Percentiles rank a stretch among this genome's conserved stretches.
Conservation (phyloP, 345 rosid genomes). For the Populus nigra region DNA sequence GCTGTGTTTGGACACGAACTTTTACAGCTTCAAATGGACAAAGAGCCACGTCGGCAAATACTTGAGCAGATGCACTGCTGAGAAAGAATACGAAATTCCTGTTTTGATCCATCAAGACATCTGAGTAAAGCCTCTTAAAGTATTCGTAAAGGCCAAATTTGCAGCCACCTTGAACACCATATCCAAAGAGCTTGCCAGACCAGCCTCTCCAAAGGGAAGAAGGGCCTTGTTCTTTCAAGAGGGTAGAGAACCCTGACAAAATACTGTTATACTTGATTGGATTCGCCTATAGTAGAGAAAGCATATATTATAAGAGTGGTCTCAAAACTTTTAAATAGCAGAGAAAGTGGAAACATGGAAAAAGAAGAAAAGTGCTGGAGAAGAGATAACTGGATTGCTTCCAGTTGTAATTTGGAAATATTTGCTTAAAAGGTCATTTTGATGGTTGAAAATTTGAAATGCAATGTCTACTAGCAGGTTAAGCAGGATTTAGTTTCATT, state of each 20-base stretch:
- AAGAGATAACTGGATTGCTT: too few species aligned
- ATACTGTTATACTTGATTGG: constrained; percentile 57
- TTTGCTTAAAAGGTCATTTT: too few species aligned
- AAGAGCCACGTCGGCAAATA: constrained; percentile 63
- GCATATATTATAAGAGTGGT: neutral
- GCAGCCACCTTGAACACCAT: constrained; percentile 69
- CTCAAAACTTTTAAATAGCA: too few species aligned
- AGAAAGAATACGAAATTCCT: constrained; percentile 47
- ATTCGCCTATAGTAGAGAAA: constrained; percentile 38
- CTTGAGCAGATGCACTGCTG: constrained; percentile 68
- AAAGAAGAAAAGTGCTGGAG: too few species aligned
- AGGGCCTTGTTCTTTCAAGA: constrained; percentile 68
- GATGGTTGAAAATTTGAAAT: too few species aligned
- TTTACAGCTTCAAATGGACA: constrained; percentile 70
- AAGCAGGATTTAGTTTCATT: too few species aligned
- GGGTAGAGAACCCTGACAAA: constrained; percentile 46
- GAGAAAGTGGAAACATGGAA: too few species aligned
- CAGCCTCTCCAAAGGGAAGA: constrained; percentile 71
- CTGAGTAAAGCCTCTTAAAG: constrained; percentile 57
- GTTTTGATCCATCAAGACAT: constrained; percentile 36
- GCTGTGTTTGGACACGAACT: constrained; percentile 65
- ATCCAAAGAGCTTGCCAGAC: constrained; percentile 60
- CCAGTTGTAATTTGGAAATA: too few species aligned
- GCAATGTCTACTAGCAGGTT: too few species aligned
- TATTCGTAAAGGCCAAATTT: constrained; percentile 66